Percentiles rank a stretch among this genome's conserved stretches.
Evolutionary conservation across 352 stramenopile genomes (phyloP).

Genomic region (Globisporangium cederbergense): DNA sequence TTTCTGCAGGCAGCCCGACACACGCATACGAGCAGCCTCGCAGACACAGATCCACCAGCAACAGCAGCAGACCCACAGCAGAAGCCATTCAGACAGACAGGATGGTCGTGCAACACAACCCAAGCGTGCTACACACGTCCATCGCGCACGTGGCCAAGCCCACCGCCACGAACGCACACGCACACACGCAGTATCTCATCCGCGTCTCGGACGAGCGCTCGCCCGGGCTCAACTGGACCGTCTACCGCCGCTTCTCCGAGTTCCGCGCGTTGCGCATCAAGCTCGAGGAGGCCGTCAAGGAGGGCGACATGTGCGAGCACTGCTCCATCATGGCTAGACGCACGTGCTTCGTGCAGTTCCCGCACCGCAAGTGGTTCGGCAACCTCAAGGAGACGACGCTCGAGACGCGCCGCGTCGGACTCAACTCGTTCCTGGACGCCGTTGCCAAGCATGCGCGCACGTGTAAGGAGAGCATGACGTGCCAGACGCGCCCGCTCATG

Average conservation of each 20-base stretch:
- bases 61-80: neutral
- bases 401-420: constrained; percentile 62
- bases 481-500: constrained; percentile 70
- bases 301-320: constrained; percentile 66
- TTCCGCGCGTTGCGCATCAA: constrained; percentile 72
- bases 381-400: constrained; percentile 74
- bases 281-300: constrained; percentile 60
- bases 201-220: constrained; percentile 80
- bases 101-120: constrained; percentile 25
- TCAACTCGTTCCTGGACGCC: constrained; percentile 75
- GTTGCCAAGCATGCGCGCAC: constrained; percentile 76
- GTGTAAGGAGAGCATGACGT: constrained; percentile 66
- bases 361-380: constrained; percentile 66
- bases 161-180: constrained; percentile 47
- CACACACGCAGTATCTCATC: constrained; percentile 82
- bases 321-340: constrained; percentile 80
- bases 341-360: constrained; percentile 81
- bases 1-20: neutral
- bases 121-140: constrained; percentile 67
- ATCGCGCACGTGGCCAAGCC: constrained; percentile 80
- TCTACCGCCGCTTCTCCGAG: constrained; percentile 84
- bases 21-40: neutral
- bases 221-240: constrained; percentile 66
- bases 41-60: neutral
- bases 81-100: neutral